Conservation (phyloP, 73 alveolate species). For the Paramecium tetraurelia region DNA sequence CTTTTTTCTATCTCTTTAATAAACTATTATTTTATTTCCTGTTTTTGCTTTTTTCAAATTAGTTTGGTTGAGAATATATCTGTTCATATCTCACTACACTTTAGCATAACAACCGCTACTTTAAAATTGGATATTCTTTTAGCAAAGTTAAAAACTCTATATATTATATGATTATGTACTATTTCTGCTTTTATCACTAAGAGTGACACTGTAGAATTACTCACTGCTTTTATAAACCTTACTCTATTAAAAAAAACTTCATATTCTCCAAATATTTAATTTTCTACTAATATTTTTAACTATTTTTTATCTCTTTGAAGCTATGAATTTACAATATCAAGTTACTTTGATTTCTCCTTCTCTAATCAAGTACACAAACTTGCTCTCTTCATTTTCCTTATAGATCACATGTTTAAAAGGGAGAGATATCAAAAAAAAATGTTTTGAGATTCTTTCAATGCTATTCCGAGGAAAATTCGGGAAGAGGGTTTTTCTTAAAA, state of each 20-base stretch:
- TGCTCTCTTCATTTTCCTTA: neutral
- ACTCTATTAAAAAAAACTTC: neutral
- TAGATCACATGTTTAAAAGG: slow-evolving; percentile 1
- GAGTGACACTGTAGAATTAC: neutral
- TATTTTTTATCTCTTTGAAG: neutral
- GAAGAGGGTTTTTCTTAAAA: neutral
- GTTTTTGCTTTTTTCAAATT: neutral
- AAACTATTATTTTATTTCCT: neutral
- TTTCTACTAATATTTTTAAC: neutral
- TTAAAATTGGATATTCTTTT: neutral
- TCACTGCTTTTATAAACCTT: neutral
- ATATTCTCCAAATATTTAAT: slow-evolving; percentile 24
- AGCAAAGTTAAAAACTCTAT: neutral
- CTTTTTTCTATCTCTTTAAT: neutral
- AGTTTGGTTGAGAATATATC: neutral
- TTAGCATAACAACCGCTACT: neutral
- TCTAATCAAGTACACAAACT: neutral
- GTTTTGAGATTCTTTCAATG: neutral
- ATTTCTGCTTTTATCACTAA: neutral
- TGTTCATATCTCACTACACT: neutral
- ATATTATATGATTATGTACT: neutral
- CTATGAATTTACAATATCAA: neutral
- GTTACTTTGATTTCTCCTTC: neutral
- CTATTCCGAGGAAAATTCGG: slow-evolving; percentile 6
- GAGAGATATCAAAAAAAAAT: neutral